Conservation (phyloP, 768 basidiomycete genomes). For the Tephrocybe sp. region DNA sequence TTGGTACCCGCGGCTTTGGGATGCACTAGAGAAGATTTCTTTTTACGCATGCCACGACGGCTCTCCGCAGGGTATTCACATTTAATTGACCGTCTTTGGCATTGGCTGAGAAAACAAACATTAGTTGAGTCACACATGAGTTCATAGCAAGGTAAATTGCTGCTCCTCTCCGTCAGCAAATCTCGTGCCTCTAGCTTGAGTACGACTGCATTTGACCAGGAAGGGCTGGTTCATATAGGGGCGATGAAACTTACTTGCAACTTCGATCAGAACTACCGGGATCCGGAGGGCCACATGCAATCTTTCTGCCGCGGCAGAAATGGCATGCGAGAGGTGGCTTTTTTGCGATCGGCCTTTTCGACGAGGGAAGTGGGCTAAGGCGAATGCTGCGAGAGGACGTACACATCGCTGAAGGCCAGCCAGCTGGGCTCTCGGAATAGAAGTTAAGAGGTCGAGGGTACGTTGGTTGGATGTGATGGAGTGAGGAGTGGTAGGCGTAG, state of each 20-base stretch:
- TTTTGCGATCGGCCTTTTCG: conserved; percentile 36
- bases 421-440: conserved; percentile 5
- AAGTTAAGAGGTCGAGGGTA: conserved; percentile 3
- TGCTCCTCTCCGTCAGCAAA: conserved; percentile 5
- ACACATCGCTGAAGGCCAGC: conserved; percentile 14
- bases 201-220: conserved; percentile 1
- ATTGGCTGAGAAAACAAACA: conserved; percentile 50
- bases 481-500: neutral
- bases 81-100: conserved; percentile 61
- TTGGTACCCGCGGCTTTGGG: conserved; percentile 21
- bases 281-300: conserved; percentile 61
- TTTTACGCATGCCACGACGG: conserved; percentile 64
- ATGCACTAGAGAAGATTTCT: conserved; percentile 26
- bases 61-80: conserved; percentile 75
- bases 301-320: conserved; percentile 67
- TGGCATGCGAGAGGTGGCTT: conserved; percentile 64
- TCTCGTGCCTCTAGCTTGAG: conserved; percentile 12
- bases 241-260: conserved; percentile 55
- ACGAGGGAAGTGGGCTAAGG: conserved; percentile 24
- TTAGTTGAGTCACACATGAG: conserved; percentile 8
- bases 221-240: conserved; percentile 7
- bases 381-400: conserved; percentile 18
- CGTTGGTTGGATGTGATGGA: neutral
- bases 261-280: conserved; percentile 52
- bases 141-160: conserved; percentile 4